Evolutionary conservation across 1,139 yeast species (phyloP).

Genomic region (Chernovozyma sophiae-reginae): DNA sequence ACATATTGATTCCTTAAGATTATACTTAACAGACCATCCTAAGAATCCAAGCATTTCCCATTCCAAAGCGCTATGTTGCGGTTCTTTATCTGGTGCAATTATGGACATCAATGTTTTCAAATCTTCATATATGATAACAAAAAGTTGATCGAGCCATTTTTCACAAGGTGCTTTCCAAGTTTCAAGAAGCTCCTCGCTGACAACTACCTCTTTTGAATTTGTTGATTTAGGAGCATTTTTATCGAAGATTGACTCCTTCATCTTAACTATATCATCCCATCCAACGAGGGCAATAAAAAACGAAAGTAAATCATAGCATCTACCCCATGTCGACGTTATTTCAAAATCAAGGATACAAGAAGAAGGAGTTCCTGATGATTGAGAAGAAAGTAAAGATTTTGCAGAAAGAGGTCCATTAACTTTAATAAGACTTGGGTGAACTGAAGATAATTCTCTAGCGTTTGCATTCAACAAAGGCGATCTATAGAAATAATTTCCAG

Average conservation of each 20-base stretch:
- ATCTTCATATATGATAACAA: conserved; percentile 36
- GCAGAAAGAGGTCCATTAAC: conserved; percentile 26
- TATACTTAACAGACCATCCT: conserved; percentile 41
- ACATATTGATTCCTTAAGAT: conserved; percentile 35
- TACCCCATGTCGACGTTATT: conserved; percentile 40
- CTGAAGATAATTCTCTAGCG: conserved; percentile 34
- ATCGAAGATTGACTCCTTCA: conserved; percentile 21
- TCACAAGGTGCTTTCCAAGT: conserved; percentile 21
- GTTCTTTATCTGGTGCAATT: conserved; percentile 19
- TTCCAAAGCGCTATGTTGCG: conserved; percentile 38
- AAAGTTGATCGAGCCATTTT: conserved; percentile 39
- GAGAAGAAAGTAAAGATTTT: conserved; percentile 28
- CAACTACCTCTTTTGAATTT: background rate
- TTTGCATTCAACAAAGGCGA: conserved; percentile 34
- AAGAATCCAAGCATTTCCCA: conserved; percentile 42
- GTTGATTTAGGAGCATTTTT: background rate
- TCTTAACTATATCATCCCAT: conserved; percentile 32
- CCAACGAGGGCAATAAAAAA: conserved; percentile 36
- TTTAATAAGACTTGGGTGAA: conserved; percentile 29
- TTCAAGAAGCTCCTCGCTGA: conserved; percentile 1
- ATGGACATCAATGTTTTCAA: conserved; percentile 28
- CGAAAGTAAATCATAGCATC: conserved; percentile 37
- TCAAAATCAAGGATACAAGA: conserved; percentile 32
- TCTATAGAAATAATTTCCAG: conserved; percentile 32
- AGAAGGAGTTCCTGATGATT: conserved; percentile 26